Percentiles rank a stretch among this genome's conserved stretches.
These are phyloP conservation scores for Blastocladiella britannica DNA, from an alignment of 192 early-diverging fungal genomes.

Conservation along the genomic window DNA sequence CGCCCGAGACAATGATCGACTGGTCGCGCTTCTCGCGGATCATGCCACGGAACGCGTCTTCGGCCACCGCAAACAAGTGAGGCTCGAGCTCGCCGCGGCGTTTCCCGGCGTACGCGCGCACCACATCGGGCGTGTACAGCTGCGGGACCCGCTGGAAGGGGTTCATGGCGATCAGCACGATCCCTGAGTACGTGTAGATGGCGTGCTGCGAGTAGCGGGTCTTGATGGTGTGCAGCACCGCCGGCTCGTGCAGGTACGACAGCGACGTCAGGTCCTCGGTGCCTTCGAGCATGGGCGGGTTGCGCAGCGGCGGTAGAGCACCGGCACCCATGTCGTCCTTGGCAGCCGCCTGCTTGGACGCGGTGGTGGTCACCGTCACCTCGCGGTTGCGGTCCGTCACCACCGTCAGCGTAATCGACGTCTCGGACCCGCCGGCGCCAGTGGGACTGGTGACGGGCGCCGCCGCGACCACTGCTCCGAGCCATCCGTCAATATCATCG, in stretches of 20 bases:
- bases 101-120: conserved; percentile 81
- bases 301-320: conserved; percentile 73
- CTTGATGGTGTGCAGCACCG: conserved; percentile 80
- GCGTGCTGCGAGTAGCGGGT: conserved; percentile 75
- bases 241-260: conserved; percentile 88
- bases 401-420: not conserved
- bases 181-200: conserved; percentile 98
- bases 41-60: conserved; percentile 94
- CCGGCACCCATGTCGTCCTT: conserved; percentile 33
- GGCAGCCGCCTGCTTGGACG: not conserved
- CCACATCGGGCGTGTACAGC: conserved; percentile 79
- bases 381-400: not conserved
- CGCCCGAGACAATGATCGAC: conserved; percentile 93
- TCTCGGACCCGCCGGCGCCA: not conserved
- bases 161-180: conserved; percentile 94
- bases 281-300: conserved; percentile 72
- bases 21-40: conserved; percentile 82
- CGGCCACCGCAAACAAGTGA: conserved; percentile 95
- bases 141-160: conserved; percentile 72
- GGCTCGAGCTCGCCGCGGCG: conserved; percentile 87
- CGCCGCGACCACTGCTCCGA: not conserved
- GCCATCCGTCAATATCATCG: conserved; percentile 1
- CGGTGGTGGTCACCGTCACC: not conserved
- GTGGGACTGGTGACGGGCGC: not conserved
- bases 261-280: conserved; percentile 84